Base-by-base conservation (phyloP, 345 rosid genomes). In the Lepidium aucheri region DNA sequence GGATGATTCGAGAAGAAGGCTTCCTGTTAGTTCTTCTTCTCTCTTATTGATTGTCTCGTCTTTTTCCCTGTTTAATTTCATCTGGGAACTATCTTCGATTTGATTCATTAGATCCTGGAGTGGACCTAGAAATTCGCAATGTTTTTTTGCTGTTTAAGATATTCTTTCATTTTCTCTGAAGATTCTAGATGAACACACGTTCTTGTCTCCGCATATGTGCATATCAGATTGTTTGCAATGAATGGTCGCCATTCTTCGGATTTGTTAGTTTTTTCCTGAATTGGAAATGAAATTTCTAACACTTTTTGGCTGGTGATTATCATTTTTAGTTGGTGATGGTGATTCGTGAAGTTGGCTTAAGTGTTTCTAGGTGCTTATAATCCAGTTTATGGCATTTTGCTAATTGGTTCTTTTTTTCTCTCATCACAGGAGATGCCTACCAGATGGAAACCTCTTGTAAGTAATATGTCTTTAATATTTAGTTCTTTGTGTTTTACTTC, bases 361-460 rank as follows among this genome's bases (percentile, higher is more conserved):
- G 54, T 53, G 34, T 43, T 24, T 16, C 4, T 43, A 32, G 9
- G 34, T 61, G 46, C 55, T 53, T 34, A 10, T 45, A 16, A 7
- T 26, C 28, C 36, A 22, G 49, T 39, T 43, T 14, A 43, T 39
- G 36, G 30, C 39, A 60, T 28, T 74, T 54, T 55, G 45, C 65
- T 73, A 35, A 77, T 63, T 73, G 42, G 15, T 52, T 55, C 6
- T 49, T 59, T 65, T 12, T 38, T n/a, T 5, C 13, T 33, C 46
- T 34, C 68, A 59, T 73, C 74, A 34, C 86, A 91, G 96, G 85
- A 85, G 65, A 57, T 85, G 88, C 69, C 77, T 86, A 40, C 17
- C 62, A 30, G 98, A 91, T 76, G 98, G 96, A 55, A 91, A 91
- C 79, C 83, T 91, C 63, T 69, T 91, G 98, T 88, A 78, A 88